phyloP scores from a whole-genome alignment of 495 filamentous ascomycete species.

The Hypoxylon perforatum region DNA sequence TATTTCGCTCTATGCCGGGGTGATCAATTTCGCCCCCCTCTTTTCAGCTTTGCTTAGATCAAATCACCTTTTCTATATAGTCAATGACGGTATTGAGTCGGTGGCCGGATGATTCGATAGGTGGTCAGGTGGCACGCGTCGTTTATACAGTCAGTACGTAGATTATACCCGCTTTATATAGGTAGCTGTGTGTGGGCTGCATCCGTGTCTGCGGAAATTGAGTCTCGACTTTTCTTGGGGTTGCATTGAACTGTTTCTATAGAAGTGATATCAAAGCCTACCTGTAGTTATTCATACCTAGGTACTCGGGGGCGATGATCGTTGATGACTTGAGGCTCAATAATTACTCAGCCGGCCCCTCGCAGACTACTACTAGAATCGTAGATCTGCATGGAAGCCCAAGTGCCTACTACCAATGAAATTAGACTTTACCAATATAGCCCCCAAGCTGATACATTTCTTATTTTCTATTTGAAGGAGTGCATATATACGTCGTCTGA shows the following conservation, averaged over 20 bases:
- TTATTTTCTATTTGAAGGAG: too few species aligned
- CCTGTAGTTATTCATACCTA: background rate
- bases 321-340: background rate
- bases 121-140: slow-evolving; percentile 21
- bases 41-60: background rate
- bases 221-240: slow-evolving; percentile 8
- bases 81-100: slow-evolving; percentile 13
- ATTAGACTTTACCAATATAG: too few species aligned
- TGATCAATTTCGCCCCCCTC: background rate
- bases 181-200: slow-evolving; percentile 20
- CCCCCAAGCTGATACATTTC: too few species aligned
- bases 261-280: background rate
- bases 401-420: background rate
- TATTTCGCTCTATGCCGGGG: background rate
- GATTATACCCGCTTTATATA: slow-evolving; percentile 41
- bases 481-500: too few species aligned
- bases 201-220: slow-evolving; percentile 14
- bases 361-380: background rate
- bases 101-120: slow-evolving; percentile 20
- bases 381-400: background rate
- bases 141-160: slow-evolving; percentile 31
- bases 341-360: background rate
- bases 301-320: background rate
- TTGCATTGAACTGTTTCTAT: background rate
- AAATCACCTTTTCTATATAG: slow-evolving; percentile 21